Conservation (phyloP, 2,329 filamentous ascomycete species). For the Fusarium setosum region DNA sequence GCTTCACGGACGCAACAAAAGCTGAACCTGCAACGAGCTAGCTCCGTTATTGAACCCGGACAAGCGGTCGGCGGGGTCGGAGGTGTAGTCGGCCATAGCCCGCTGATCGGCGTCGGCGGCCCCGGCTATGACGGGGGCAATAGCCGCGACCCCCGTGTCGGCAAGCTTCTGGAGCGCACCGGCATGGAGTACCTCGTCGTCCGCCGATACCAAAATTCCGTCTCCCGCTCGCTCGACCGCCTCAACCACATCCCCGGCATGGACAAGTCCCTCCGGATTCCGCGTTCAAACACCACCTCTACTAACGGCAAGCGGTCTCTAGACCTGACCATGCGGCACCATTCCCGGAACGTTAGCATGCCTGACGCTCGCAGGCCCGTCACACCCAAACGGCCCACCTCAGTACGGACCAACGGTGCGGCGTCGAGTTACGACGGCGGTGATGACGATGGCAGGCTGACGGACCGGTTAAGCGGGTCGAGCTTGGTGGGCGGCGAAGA, state of each 20-base stretch:
- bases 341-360: slow-evolving; percentile 54
- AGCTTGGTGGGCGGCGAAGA: slow-evolving; percentile 62
- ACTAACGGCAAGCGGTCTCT: slow-evolving; percentile 50
- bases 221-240: slow-evolving; percentile 69
- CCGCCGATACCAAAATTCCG: slow-evolving; percentile 76
- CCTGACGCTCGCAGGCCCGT: slow-evolving; percentile 47
- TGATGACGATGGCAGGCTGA: slow-evolving; percentile 56
- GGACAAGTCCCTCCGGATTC: slow-evolving; percentile 63
- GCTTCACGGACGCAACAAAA: slow-evolving; percentile 80
- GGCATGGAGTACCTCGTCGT: slow-evolving; percentile 81
- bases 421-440: slow-evolving; percentile 60
- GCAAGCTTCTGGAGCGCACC: slow-evolving; percentile 74
- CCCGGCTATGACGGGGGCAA: slow-evolving; percentile 63
- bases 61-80: slow-evolving; percentile 53
- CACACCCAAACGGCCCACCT: slow-evolving; percentile 48
- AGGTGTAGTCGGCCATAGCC: slow-evolving; percentile 56
- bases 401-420: slow-evolving; percentile 52
- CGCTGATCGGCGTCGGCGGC: slow-evolving; percentile 64
- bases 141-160: slow-evolving; percentile 70
- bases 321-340: slow-evolving; percentile 49
- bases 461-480: slow-evolving; percentile 60
- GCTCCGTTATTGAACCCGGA: slow-evolving; percentile 75
- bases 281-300: slow-evolving; percentile 52
- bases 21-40: slow-evolving; percentile 78
- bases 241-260: slow-evolving; percentile 60